A percentile compares a stretch with the other conserved stretches of the same genome.
phyloP scores from a whole-genome alignment of 768 basidiomycete species.

The Boletus sp. region DNA sequence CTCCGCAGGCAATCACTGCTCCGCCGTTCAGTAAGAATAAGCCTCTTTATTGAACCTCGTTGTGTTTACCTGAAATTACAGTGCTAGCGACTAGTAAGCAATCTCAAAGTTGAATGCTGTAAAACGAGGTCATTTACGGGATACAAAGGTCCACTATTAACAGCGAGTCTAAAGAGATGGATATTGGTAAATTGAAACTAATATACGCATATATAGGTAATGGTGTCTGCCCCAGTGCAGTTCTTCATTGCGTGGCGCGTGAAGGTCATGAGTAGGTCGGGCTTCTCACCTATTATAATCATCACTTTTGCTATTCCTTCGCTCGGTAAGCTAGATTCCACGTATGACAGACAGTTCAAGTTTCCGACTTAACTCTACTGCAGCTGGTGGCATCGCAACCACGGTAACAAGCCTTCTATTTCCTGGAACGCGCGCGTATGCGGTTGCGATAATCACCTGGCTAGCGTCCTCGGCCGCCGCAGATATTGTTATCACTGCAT shows the following conservation, averaged over 20 bases:
- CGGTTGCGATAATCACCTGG: slow-evolving; percentile 40
- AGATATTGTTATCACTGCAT: slow-evolving; percentile 43
- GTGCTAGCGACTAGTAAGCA: slow-evolving; percentile 15
- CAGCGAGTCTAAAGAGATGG: slow-evolving; percentile 28
- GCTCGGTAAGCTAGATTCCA: slow-evolving; percentile 2
- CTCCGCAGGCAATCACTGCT: not conserved
- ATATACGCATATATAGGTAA: slow-evolving; percentile 31
- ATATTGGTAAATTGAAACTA: not conserved
- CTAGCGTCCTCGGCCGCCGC: slow-evolving; percentile 39
- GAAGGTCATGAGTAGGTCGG: slow-evolving; percentile 34
- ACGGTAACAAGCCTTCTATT: slow-evolving; percentile 33
- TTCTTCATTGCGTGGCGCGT: slow-evolving; percentile 48
- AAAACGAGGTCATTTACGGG: not conserved
- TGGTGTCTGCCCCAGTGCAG: slow-evolving; percentile 45
- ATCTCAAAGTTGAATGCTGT: not conserved
- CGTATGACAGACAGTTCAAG: not conserved
- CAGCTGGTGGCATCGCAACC: slow-evolving; percentile 37
- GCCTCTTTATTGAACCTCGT: slow-evolving; percentile 9
- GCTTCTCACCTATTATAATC: slow-evolving; percentile 27
- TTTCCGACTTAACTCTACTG: not conserved
- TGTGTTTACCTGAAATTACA: slow-evolving; percentile 8
- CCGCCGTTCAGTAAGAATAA: slow-evolving; percentile 1
- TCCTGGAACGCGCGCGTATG: slow-evolving; percentile 32
- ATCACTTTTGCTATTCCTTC: slow-evolving; percentile 2
- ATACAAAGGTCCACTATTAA: slow-evolving; percentile 42